phyloP scores from a whole-genome alignment of 371 early-diverging fungal species.

The Syncephalastrum racemosum region DNA sequence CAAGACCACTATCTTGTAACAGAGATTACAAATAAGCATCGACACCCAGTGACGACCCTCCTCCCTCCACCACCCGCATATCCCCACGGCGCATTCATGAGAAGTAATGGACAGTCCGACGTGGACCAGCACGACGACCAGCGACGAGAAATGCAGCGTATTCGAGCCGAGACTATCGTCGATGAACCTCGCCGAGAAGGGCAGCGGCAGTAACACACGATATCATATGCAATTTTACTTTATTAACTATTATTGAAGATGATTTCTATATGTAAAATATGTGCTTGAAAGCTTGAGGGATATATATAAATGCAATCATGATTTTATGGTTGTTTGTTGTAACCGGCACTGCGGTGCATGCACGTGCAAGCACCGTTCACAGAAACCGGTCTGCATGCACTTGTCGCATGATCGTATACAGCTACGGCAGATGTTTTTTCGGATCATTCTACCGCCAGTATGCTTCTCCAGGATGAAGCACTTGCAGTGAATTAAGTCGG shows the following conservation, averaged over 20 bases:
- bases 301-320: too few relatives aligned
- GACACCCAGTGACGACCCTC: slow-evolving; percentile 6
- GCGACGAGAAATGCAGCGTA: neutral
- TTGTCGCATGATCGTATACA: slow-evolving; percentile 14
- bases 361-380: slow-evolving; percentile 14
- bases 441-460: slow-evolving; percentile 14
- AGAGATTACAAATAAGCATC: slow-evolving; percentile 1
- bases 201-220: neutral
- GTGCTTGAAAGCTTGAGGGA: neutral
- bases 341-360: slow-evolving; percentile 16
- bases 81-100: neutral
- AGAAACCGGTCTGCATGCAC: slow-evolving; percentile 13
- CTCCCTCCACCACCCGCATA: slow-evolving; percentile 6
- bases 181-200: neutral
- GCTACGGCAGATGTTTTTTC: slow-evolving; percentile 14
- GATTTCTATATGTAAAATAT: neutral
- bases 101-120: neutral
- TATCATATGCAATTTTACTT: neutral
- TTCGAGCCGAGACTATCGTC: too few relatives aligned
- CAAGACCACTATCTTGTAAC: slow-evolving; percentile 6
- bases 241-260: neutral
- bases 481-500: slow-evolving; percentile 17
- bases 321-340: too few relatives aligned
- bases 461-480: slow-evolving; percentile 13
- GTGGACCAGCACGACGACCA: neutral